These are phyloP conservation scores for Globisporangium sylvaticum DNA, from an alignment of 352 stramenopile genomes.

Conservation along the genomic window DNA sequence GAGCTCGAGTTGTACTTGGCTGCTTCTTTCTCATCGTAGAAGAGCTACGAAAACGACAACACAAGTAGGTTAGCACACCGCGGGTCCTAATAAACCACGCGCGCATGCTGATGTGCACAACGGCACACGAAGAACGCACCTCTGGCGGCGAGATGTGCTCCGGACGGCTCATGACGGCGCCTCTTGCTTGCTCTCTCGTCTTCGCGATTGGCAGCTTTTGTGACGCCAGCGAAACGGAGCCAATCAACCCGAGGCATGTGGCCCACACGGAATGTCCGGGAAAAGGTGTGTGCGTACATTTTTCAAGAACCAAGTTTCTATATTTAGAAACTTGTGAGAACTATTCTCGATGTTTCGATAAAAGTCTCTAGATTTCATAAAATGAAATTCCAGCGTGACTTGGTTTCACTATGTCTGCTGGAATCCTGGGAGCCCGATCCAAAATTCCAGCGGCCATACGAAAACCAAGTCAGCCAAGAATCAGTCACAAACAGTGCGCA, in stretches of 20 bases:
- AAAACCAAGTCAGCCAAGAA: too few species aligned
- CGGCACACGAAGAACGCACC: constrained; percentile 27
- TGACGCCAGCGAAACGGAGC: constrained; percentile 22
- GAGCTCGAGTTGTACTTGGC: constrained; percentile 92
- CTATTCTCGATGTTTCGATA: too few species aligned
- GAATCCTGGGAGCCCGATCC: too few species aligned
- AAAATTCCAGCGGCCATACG: too few species aligned
- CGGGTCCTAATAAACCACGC: neutral
- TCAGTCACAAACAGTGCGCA: too few species aligned
- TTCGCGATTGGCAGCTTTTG: constrained; percentile 1
- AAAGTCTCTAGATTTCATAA: too few species aligned
- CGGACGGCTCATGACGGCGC: constrained; percentile 68
- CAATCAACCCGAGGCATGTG: constrained; percentile 10
- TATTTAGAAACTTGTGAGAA: too few species aligned
- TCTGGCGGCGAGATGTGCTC: constrained; percentile 84
- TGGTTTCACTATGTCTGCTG: too few species aligned
- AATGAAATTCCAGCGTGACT: too few species aligned
- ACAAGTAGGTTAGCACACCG: neutral
- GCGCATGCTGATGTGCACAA: neutral
- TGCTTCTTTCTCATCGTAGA: constrained; percentile 91
- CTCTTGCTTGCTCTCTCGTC: constrained; percentile 3
- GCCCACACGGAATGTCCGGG: neutral
- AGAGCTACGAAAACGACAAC: constrained; percentile 50
- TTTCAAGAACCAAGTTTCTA: neutral
- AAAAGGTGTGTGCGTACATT: neutral